Base-by-base conservation (phyloP, 2,329 filamentous ascomycete genomes). In the Cordyceps pruinosa region DNA sequence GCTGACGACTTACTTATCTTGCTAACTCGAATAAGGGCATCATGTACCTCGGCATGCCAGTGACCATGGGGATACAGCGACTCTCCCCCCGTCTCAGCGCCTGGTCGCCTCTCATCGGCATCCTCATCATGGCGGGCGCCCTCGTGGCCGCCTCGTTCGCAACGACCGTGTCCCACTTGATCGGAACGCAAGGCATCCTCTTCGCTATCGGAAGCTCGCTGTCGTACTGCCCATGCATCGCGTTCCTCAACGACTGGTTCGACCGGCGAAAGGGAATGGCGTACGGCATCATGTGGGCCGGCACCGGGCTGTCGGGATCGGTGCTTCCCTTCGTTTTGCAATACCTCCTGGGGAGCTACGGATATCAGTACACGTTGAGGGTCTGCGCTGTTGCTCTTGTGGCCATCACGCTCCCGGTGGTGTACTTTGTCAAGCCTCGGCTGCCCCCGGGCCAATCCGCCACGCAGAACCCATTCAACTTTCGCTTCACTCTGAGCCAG, bases 211-310 rank as follows among this genome's bases (percentile, higher is more conserved):
- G 81, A 21, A 78, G 79, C 30, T 68, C 73, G 3, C 67, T 81
- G 26, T 68, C 76, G 32, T 82, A 80, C 61, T 75, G 73, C 19
- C 79, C 80, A 4, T 77, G 76, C 61, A 75, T 81, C 42, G 65
- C 76, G 53, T 82, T 80, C 66, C 69, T 84, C 57, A 77, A 83
- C 60, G 79, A 83, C 63, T 84, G 80, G 79, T 84, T 83, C 65
- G 61, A 61, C 30, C 63, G 63, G 25, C 73, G 75, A 52, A 81
- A 80, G 58, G 80, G 80, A 2, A 67, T 83, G 37, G 80, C 80
- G 3, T 81, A 80, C 61, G 83, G 83, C 5, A 76, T 82, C 52
- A 80, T 85, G 71, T 81, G 52, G 70, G 68, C 56, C 70, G 75
- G 58, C 75, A 80, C 59, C 74, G 80, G 15, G 63, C 81, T 57